These are phyloP conservation scores for Naganishia randhawae DNA, from an alignment of 768 basidiomycete species.

Conservation along the genomic window DNA sequence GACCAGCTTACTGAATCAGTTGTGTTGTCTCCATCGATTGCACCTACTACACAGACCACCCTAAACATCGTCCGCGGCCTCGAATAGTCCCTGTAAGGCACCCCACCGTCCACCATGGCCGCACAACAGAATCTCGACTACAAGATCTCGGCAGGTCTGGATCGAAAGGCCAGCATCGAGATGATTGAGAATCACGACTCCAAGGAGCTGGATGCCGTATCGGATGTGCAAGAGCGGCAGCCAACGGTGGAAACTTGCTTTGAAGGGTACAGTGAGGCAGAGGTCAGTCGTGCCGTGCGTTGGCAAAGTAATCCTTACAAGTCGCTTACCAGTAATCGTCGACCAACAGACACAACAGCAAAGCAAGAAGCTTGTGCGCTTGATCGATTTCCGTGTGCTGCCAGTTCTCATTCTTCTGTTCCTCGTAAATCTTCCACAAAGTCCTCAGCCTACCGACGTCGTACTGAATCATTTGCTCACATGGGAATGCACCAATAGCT, in stretches of 20 bases:
- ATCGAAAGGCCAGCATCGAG: conserved; percentile 19
- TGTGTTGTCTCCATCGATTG: neutral
- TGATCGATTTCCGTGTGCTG: conserved; percentile 26
- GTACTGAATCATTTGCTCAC: neutral
- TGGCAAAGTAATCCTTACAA: no score
- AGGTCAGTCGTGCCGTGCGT: no score
- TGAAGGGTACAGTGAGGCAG: conserved; percentile 23
- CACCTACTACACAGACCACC: no score
- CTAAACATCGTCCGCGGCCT: no score
- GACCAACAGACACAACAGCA: neutral
- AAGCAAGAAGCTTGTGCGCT: conserved; percentile 22
- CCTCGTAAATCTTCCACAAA: neutral
- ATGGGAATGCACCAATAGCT: neutral
- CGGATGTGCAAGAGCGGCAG: neutral
- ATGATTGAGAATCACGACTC: conserved; percentile 21
- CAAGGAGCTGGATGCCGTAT: conserved; percentile 9
- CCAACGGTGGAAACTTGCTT: conserved; percentile 21
- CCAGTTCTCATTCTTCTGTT: conserved; percentile 24
- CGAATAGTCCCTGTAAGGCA: no score
- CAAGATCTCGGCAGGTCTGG: neutral
- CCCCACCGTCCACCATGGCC: neutral
- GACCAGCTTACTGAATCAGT: no score
- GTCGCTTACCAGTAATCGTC: no score
- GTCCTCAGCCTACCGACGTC: no score
- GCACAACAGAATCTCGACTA: conserved; percentile 16